Conservation (phyloP, 2,329 filamentous ascomycete genomes). For the Penicillium sp. region DNA sequence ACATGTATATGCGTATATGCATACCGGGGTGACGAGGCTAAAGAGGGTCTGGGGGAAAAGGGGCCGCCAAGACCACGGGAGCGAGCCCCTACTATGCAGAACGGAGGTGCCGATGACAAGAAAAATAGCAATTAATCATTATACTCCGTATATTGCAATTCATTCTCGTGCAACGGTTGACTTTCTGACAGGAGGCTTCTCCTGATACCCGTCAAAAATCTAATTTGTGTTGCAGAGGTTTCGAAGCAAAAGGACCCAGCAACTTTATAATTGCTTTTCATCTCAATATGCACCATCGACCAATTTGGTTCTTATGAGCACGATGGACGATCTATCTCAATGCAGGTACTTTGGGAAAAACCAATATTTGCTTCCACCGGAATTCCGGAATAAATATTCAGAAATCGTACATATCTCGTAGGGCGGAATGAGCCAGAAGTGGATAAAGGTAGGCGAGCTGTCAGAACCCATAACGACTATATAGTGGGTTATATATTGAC, state of each 20-base stretch:
- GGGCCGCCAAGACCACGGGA: neutral
- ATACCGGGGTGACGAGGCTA: constrained; percentile 1
- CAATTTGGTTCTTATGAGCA: neutral
- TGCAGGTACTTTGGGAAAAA: neutral
- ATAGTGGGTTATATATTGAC: neutral
- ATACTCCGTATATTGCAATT: neutral
- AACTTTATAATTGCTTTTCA: neutral
- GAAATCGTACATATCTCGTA: neutral
- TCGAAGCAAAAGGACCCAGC: neutral
- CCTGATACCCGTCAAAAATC: neutral
- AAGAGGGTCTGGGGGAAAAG: neutral
- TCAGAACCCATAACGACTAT: constrained; percentile 6
- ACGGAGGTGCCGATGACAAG: constrained; percentile 5
- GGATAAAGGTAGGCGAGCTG: constrained; percentile 1
- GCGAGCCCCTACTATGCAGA: neutral
- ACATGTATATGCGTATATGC: neutral
- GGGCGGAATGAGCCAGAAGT: neutral
- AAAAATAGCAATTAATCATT: neutral
- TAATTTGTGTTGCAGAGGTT: neutral
- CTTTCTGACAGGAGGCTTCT: neutral
- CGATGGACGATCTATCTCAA: neutral
- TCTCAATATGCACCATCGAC: neutral
- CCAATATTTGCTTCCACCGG: neutral
- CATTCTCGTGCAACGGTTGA: neutral
- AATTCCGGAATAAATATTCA: neutral